Percentiles rank a stretch among this genome's conserved stretches.
These are phyloP conservation scores for Periconia sp. DNA, from an alignment of 2,329 filamentous ascomycete genomes.

Conservation along the genomic window DNA sequence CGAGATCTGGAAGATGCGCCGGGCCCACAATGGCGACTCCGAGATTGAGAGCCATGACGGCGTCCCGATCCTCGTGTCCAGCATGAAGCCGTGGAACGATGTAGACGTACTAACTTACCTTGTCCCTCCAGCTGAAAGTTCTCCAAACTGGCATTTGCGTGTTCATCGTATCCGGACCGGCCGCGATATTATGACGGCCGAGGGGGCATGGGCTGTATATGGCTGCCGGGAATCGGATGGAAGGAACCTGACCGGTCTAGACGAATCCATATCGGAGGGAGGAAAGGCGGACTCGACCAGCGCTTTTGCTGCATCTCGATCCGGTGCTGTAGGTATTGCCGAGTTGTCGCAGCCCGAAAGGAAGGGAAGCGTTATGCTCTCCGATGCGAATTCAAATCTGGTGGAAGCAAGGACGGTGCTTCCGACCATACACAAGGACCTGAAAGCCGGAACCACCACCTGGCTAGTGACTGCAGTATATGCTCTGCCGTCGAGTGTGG, in stretches of 20 bases:
- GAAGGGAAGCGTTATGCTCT: slow-evolving; percentile 70
- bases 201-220: slow-evolving; percentile 75
- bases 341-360: slow-evolving; percentile 53
- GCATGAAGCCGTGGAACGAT: slow-evolving; percentile 74
- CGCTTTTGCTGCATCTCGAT: slow-evolving; percentile 55
- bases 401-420: slow-evolving; percentile 74
- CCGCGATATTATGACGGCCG: slow-evolving; percentile 71
- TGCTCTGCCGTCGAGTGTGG: slow-evolving; percentile 66
- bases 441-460: slow-evolving; percentile 62
- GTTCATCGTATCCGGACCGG: slow-evolving; percentile 66
- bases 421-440: slow-evolving; percentile 69
- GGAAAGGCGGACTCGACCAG: slow-evolving; percentile 30
- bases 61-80: slow-evolving; percentile 67
- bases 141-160: slow-evolving; percentile 71
- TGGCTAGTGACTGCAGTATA: slow-evolving; percentile 77
- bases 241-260: slow-evolving; percentile 56
- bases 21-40: slow-evolving; percentile 67
- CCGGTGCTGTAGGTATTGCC: slow-evolving; percentile 58
- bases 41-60: slow-evolving; percentile 63
- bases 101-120: slow-evolving; percentile 70
- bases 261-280: slow-evolving; percentile 50
- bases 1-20: slow-evolving; percentile 79
- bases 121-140: slow-evolving; percentile 63
- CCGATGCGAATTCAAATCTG: slow-evolving; percentile 80
- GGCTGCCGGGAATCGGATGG: slow-evolving; percentile 66